phyloP scores from a whole-genome alignment of 768 basidiomycete genomes.

The Paxillus rubicundulus region DNA sequence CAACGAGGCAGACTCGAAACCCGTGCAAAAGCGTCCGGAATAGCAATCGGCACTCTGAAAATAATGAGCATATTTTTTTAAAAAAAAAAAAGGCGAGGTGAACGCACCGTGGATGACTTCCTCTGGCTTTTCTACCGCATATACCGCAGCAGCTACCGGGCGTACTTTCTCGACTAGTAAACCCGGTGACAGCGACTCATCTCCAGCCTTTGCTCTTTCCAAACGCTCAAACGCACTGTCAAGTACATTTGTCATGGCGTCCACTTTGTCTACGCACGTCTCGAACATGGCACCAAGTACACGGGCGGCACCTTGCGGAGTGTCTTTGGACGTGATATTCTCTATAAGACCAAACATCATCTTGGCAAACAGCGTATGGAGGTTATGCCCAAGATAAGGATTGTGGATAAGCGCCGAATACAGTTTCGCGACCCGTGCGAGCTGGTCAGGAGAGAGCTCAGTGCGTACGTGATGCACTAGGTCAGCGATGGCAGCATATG shows the following conservation, averaged over 20 bases:
- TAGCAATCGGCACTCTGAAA: slow-evolving; percentile 76
- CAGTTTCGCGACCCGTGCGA: slow-evolving; percentile 74
- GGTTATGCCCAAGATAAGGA: slow-evolving; percentile 69
- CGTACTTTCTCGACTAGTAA: slow-evolving; percentile 80
- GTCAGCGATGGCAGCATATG: slow-evolving; percentile 89
- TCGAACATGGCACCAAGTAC: slow-evolving; percentile 78
- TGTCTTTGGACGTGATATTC: slow-evolving; percentile 73
- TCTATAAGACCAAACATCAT: slow-evolving; percentile 90
- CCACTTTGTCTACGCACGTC: slow-evolving; percentile 80
- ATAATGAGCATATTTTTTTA: slow-evolving; percentile 3
- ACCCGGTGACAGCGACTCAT: slow-evolving; percentile 47
- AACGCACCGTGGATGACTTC: slow-evolving; percentile 73
- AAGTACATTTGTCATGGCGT: slow-evolving; percentile 68
- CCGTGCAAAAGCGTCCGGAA: slow-evolving; percentile 89
- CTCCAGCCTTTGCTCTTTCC: slow-evolving; percentile 43
- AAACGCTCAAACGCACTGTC: slow-evolving; percentile 44
- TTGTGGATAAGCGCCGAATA: slow-evolving; percentile 91
- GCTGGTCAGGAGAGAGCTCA: slow-evolving; percentile 74
- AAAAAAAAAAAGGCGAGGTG: background rate
- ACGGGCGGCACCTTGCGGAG: slow-evolving; percentile 60
- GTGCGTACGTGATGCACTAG: slow-evolving; percentile 87
- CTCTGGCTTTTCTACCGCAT: slow-evolving; percentile 78
- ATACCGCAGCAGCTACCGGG: slow-evolving; percentile 75
- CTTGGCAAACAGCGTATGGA: slow-evolving; percentile 90
- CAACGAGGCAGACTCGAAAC: slow-evolving; percentile 73